A percentile compares a stretch with the other conserved stretches of the same genome.
Evolutionary conservation across 176 grass and related monocot species (phyloP).

Genomic region (Puya raimondii): DNA sequence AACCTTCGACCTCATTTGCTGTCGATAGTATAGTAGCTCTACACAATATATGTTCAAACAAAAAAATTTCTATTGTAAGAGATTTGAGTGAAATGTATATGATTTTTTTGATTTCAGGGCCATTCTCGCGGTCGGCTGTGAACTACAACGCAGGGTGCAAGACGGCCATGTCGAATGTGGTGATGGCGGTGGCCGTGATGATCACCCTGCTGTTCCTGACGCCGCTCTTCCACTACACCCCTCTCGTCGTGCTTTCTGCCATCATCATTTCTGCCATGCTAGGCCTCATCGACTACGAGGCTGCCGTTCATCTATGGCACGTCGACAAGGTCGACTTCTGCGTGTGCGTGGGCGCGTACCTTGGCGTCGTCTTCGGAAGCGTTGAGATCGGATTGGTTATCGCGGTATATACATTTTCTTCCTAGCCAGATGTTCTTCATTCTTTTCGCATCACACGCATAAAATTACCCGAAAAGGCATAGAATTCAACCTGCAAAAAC

Average conservation of each 20-base stretch:
- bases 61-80: no score
- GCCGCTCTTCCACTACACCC: constrained; percentile 94
- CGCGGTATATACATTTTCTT: constrained; percentile 27
- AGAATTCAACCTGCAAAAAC: neutral
- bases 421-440: no score
- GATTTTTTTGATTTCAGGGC: constrained; percentile 19
- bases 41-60: no score
- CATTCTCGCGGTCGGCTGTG: constrained; percentile 82
- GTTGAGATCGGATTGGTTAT: constrained; percentile 71
- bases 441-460: no score
- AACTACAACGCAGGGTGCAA: constrained; percentile 96
- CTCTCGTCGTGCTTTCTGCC: constrained; percentile 81
- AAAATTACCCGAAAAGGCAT: no score
- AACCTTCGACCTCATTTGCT: no score
- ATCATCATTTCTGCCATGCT: constrained; percentile 94
- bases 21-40: no score
- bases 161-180: constrained; percentile 90
- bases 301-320: constrained; percentile 62
- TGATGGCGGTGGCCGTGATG: constrained; percentile 88
- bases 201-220: constrained; percentile 79
- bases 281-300: constrained; percentile 82
- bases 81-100: neutral
- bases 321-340: constrained; percentile 98
- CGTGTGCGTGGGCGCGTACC: constrained; percentile 73
- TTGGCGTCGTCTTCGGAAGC: constrained; percentile 89